phyloP scores from a whole-genome alignment of 2,329 filamentous ascomycete species.

The Blastomyces parvus region DNA sequence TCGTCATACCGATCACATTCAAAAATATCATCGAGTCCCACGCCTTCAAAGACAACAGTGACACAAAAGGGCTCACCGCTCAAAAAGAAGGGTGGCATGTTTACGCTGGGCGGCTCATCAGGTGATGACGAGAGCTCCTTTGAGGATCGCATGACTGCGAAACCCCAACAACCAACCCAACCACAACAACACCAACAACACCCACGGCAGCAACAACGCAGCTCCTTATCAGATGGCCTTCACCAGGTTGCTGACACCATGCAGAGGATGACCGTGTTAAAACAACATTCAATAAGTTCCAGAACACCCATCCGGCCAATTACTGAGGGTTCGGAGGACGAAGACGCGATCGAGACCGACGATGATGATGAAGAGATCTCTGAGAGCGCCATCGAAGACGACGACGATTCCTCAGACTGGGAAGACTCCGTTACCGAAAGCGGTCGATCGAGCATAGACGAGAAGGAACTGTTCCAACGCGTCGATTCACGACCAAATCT shows the following conservation, averaged over 20 bases:
- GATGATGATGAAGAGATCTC: slow-evolving; percentile 60
- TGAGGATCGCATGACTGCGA: slow-evolving; percentile 50
- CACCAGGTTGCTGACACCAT: slow-evolving; percentile 36
- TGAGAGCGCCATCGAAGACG: slow-evolving; percentile 71
- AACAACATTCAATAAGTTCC: slow-evolving; percentile 48
- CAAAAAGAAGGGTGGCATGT: slow-evolving; percentile 57
- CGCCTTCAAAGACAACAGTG: slow-evolving; percentile 49
- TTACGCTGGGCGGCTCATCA: slow-evolving; percentile 70
- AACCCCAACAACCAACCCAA: slow-evolving; percentile 32
- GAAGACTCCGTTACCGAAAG: slow-evolving; percentile 67
- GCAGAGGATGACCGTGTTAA: slow-evolving; percentile 77
- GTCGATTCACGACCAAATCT: slow-evolving; percentile 82
- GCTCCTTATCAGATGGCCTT: slow-evolving; percentile 47
- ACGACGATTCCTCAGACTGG: slow-evolving; percentile 53
- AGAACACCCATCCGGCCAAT: slow-evolving; percentile 54
- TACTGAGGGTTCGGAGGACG: slow-evolving; percentile 41
- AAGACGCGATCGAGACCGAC: slow-evolving; percentile 52
- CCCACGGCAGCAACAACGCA: slow-evolving; percentile 34
- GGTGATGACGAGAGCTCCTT: slow-evolving; percentile 75
- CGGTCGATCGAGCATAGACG: slow-evolving; percentile 71
- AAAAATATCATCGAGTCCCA: slow-evolving; percentile 43
- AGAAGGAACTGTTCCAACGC: slow-evolving; percentile 73
- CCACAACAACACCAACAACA: slow-evolving; percentile 24
- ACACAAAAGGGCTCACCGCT: slow-evolving; percentile 45
- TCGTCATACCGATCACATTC: slow-evolving; percentile 57